Conservation (phyloP, 75 land plant genomes). For the Sequoiadendron giganteum region DNA sequence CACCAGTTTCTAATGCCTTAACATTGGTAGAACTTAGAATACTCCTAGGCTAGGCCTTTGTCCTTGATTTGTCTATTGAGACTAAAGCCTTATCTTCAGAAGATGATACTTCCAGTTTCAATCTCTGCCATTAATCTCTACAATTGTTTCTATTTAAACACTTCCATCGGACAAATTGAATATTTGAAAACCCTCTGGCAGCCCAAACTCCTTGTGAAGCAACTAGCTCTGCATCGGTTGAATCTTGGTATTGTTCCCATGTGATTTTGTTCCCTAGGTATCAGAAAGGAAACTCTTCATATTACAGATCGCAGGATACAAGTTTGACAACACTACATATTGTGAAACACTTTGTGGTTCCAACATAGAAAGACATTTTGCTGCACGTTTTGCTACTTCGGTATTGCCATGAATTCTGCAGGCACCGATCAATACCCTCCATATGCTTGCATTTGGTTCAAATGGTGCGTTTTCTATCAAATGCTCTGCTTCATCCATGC, state of each 20-base stretch:
- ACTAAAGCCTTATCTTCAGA: slow-evolving; percentile 18
- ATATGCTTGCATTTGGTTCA: slow-evolving; percentile 11
- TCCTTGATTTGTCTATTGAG: slow-evolving; percentile 51
- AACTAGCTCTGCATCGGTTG: slow-evolving; percentile 70
- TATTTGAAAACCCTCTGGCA: slow-evolving; percentile 51
- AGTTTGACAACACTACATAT: slow-evolving; percentile 15
- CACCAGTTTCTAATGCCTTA: slow-evolving; percentile 58
- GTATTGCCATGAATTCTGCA: slow-evolving; percentile 17
- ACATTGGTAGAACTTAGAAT: slow-evolving; percentile 41
- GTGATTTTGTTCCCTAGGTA: slow-evolving; percentile 43
- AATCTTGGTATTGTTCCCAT: slow-evolving; percentile 55
- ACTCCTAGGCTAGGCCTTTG: slow-evolving; percentile 61
- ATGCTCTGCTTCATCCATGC: slow-evolving; percentile 20
- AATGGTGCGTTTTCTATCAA: slow-evolving; percentile 13
- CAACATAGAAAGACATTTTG: slow-evolving; percentile 13
- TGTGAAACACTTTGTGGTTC: slow-evolving; percentile 15
- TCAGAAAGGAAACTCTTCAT: slow-evolving; percentile 30
- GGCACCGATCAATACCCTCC: slow-evolving; percentile 22
- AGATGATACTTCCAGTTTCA: slow-evolving; percentile 42
- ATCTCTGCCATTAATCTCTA: slow-evolving; percentile 65
- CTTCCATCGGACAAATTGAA: slow-evolving; percentile 73
- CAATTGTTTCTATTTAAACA: slow-evolving; percentile 59
- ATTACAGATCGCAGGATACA: slow-evolving; percentile 55
- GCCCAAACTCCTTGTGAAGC: slow-evolving; percentile 90
- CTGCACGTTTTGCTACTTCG: slow-evolving; percentile 17